Evolutionary conservation across 257 asterid species (phyloP), one percentile per base, ranked within the genome.

Genomic region (Salvia hispanica): DNA sequence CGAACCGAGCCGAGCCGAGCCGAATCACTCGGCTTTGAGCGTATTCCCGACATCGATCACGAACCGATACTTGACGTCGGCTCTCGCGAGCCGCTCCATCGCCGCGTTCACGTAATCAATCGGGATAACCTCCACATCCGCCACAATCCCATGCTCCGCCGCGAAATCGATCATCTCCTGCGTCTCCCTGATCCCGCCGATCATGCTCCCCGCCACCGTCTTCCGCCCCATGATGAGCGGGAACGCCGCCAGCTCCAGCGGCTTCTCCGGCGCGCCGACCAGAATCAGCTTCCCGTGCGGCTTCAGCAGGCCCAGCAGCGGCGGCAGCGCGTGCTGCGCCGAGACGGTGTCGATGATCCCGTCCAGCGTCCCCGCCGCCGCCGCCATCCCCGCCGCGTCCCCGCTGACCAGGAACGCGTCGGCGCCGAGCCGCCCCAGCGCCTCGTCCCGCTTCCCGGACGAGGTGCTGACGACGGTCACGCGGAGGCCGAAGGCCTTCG

Each of bases 391-490:
- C 36, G 45, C 57, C 39, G 70, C 25, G 13, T 69, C 72, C 2
- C 33, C 10, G 77, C 81, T 81, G 14, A 75, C 37, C 7, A 81
- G 25, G 15, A 78, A 81, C 0, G 75, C 72, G 33, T 81, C 83
- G 3, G 75, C 86, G 6, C 81, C 81, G 2, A 81, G 47, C 5
- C 2, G 58, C 13, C 54, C 72, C 4, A 75, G 3, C 4, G 86
- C 86, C 5, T 81, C 86, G 14, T 73, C 11, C 64, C 53, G 73
- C 58, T 81, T 81, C 9, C 39, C 9, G 3, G 15, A 55, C 2
- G 83, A 78, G 3, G 81, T 72, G 75, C 83, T 78, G 52, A 78
- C 73, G 5, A 81, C 86, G 3, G 86, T 81, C 0, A 81, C 86
- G 40, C 73, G 62, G 2, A 66, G 36, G 1, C 83, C 83, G 18